Evolutionary conservation across 176 grass and related monocot genomes (phyloP), one percentile per base, ranked within the genome.

Genomic region (Cenchrus purpureus): DNA sequence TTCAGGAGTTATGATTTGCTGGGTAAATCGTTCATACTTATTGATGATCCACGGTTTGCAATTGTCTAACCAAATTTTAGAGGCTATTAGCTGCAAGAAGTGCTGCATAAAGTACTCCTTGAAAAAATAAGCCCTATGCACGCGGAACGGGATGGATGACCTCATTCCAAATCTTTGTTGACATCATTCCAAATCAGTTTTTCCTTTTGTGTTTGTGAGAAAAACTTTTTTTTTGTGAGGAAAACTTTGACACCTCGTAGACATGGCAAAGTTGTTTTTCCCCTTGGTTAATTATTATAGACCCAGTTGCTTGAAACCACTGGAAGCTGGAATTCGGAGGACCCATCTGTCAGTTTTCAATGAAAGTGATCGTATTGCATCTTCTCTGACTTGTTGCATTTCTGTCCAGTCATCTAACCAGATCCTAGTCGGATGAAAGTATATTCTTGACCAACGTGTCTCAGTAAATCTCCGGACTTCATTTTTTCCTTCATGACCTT

Each of bases 131-230:
- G 15, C 10, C 34, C 12, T 55, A 62, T 71, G 66, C 67, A 25
- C 28, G 49, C 9, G 1, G 31, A 79, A 13, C 73, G 34, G 45
- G 51, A 72, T 73, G 49, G 56, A 52, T 83, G 66, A 67, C 40
- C 66, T 78, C 50, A 51, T 90, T 66, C 65, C 58, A 78, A 69
- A 84, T 58, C n/a, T 25, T 50, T 10, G 60, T 63, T 49, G 10
- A 79, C 59, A 32, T 79, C 43, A 51, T 65, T 63, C 25, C 69
- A 50, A 44, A 73, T 58, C 11, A 53, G 67, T 43, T 58, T 43
- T 77, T 51, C 32, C 17, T 79, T 56, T 15, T 37, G 34, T 31
- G 14, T 54, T 32, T 52, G 12, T 6, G 6, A 74, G 14, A 51
- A 16, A 53, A 32, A 0, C 0, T 8, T 73, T 2, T 34, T 74